These are phyloP conservation scores for Alternaria sp. DNA, from an alignment of 2,329 filamentous ascomycete genomes.

Conservation along the genomic window DNA sequence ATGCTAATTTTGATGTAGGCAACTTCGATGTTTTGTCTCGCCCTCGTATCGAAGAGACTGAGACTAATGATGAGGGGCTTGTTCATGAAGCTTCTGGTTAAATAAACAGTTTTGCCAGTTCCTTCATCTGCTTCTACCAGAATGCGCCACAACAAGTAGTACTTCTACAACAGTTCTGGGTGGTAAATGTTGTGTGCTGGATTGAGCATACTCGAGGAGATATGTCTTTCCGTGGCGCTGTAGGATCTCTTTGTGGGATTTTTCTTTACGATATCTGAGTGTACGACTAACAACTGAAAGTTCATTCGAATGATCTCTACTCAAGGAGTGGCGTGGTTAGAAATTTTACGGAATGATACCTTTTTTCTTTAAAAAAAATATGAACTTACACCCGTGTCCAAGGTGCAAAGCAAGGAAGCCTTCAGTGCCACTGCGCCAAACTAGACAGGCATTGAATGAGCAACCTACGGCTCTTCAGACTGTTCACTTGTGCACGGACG, in stretches of 20 bases:
- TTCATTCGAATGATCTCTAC: constrained; percentile 45
- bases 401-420: too few relatives aligned
- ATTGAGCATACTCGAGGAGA: not conserved
- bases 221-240: constrained; percentile 18
- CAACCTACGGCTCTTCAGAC: not conserved
- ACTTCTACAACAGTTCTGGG: not conserved
- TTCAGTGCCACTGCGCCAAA: not conserved
- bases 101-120: not conserved
- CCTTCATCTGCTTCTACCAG: not conserved
- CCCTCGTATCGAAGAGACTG: constrained; percentile 33
- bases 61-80: constrained; percentile 47
- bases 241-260: constrained; percentile 12
- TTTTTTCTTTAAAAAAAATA: constrained; percentile 8
- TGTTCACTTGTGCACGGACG: constrained; percentile 17
- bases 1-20: constrained; percentile 27
- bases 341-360: constrained; percentile 29
- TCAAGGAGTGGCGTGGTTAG: constrained; percentile 27
- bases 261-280: constrained; percentile 17
- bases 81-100: constrained; percentile 42
- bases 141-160: not conserved
- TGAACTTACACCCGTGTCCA: not conserved
- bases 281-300: constrained; percentile 32
- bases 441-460: not conserved
- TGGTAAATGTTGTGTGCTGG: not conserved
- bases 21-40: constrained; percentile 49